Conservation (phyloP, 441 rosid species). For the Brassica hybrid region DNA sequence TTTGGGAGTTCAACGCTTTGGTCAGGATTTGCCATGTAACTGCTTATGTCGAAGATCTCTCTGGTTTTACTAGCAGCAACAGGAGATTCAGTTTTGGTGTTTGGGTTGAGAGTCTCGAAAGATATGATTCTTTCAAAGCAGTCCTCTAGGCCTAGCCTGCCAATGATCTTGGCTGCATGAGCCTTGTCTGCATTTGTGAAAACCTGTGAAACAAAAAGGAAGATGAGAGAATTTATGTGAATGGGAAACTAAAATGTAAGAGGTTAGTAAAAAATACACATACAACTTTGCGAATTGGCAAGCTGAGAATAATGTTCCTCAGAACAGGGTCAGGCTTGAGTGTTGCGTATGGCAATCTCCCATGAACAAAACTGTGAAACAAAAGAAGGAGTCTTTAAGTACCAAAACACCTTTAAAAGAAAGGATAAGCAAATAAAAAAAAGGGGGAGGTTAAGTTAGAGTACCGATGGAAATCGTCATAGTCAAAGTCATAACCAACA, state of each 20-base stretch:
- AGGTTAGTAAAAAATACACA: slow-evolving; percentile 37
- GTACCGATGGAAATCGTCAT: slow-evolving; percentile 88
- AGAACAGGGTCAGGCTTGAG: slow-evolving; percentile 83
- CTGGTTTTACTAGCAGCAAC: slow-evolving; percentile 27
- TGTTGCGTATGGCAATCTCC: slow-evolving; percentile 75
- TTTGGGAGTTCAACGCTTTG: slow-evolving; percentile 53
- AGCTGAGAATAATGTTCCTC: slow-evolving; percentile 68
- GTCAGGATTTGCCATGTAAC: slow-evolving; percentile 43
- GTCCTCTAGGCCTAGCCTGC: slow-evolving; percentile 83
- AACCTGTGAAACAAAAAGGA: slow-evolving; percentile 44
- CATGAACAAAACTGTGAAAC: slow-evolving; percentile 74
- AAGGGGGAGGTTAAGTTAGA: not conserved
- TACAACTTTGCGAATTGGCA: slow-evolving; percentile 82
- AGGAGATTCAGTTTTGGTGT: slow-evolving; percentile 39
- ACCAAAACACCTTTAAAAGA: not conserved
- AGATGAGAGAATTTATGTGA: not conserved
- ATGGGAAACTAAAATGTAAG: not conserved
- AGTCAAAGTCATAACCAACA: slow-evolving; percentile 70
- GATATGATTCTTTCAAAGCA: slow-evolving; percentile 79
- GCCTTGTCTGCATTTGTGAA: slow-evolving; percentile 82
- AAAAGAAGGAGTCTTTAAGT: not conserved
- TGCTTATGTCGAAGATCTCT: slow-evolving; percentile 52
- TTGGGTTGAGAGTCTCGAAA: slow-evolving; percentile 80
- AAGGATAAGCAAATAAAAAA: not conserved
- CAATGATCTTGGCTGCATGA: slow-evolving; percentile 68